Percentiles rank a stretch among this genome's conserved stretches.
Conservation (phyloP, 202 grass and related monocot genomes). For the Musa balbisiana region DNA sequence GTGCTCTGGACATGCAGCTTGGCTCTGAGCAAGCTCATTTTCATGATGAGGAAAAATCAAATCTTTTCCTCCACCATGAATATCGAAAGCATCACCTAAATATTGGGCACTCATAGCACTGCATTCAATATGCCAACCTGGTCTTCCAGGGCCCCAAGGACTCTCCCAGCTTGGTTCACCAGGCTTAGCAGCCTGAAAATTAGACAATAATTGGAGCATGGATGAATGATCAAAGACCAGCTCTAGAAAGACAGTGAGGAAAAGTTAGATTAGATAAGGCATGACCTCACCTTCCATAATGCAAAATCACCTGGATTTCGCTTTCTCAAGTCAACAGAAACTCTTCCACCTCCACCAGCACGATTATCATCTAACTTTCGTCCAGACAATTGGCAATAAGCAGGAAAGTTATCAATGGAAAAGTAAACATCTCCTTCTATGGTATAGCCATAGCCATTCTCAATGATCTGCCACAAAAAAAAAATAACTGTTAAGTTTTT, state of each 20-base stretch:
- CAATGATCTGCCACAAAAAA: constrained; percentile 50
- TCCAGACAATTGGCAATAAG: constrained; percentile 72
- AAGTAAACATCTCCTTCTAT: constrained; percentile 96
- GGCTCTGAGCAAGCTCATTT: constrained; percentile 86
- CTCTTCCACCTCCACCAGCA: constrained; percentile 57
- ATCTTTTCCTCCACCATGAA: constrained; percentile 91
- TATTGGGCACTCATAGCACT: constrained; percentile 91
- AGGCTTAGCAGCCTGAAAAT: constrained; percentile 64
- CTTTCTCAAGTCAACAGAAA: constrained; percentile 75
- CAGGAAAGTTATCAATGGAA: constrained; percentile 64
- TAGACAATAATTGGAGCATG: constrained; percentile 2
- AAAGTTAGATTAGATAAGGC: neutral
- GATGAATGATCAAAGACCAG: constrained; percentile 3
- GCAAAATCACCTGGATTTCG: constrained; percentile 61
- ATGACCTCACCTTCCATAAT: constrained; percentile 59
- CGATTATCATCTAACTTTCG: constrained; percentile 73
- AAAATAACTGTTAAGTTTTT: too few relatives aligned
- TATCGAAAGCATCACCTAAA: constrained; percentile 74
- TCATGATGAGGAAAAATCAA: constrained; percentile 96
- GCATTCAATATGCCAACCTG: constrained; percentile 98
- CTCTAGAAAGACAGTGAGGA: neutral
- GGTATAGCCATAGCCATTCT: constrained; percentile 65
- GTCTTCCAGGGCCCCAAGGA: constrained; percentile 77
- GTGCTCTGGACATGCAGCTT: constrained; percentile 55
- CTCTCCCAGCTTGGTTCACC: constrained; percentile 88